phyloP scores from a whole-genome alignment of 805 yeast genomes.

The Metschnikowia bowlesiae region DNA sequence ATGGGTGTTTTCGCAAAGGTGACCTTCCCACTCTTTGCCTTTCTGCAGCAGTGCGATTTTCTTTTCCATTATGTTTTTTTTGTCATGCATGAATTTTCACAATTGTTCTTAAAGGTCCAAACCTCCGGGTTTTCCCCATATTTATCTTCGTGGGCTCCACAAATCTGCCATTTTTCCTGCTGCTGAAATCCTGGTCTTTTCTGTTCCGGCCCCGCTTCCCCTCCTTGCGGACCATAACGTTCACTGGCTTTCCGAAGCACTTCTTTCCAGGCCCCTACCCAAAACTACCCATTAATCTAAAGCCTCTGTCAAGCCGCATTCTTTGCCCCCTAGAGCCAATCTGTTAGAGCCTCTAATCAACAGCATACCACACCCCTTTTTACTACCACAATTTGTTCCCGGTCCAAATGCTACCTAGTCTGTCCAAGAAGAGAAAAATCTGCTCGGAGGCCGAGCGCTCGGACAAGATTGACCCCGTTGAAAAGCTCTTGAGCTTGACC shows the following conservation, averaged over 20 bases:
- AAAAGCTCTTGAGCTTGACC: slow-evolving; percentile 35
- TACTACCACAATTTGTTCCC: neutral
- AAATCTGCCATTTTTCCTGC: no score
- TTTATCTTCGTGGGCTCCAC: neutral
- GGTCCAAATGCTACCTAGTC: neutral
- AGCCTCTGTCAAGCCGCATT: no score
- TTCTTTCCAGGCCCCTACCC: no score
- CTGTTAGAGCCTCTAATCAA: no score
- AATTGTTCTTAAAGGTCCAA: neutral
- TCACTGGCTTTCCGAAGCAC: no score
- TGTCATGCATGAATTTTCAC: slow-evolving; percentile 1
- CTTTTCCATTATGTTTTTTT: neutral
- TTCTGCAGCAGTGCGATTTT: neutral
- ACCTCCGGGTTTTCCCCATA: neutral
- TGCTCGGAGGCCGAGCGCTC: neutral
- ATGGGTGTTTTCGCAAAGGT: neutral
- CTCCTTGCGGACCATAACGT: neutral
- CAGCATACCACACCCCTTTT: no score
- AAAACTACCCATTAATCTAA: no score
- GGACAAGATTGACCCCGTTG: slow-evolving; percentile 41
- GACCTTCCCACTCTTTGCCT: neutral
- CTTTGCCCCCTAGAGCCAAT: no score
- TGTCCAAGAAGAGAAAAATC: neutral
- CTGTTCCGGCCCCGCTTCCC: neutral
- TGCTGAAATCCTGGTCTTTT: neutral